Evolutionary conservation across 331 rosid species (phyloP).

Genomic region (Malus hybrid): DNA sequence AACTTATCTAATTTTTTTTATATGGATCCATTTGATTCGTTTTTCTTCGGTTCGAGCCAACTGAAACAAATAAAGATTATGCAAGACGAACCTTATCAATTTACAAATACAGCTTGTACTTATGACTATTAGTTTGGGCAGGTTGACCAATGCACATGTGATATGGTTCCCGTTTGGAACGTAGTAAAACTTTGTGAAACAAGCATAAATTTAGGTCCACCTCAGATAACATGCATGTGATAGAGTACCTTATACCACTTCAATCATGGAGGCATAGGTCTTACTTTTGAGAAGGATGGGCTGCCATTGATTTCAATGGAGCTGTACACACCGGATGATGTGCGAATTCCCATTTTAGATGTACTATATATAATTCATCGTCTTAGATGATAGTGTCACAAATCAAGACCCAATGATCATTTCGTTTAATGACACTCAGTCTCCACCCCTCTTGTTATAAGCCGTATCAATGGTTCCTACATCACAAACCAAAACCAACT

Average conservation of each 20-base stretch:
- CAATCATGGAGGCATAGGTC: neutral
- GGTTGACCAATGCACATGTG: slow-evolving; percentile 1
- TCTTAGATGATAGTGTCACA: neutral
- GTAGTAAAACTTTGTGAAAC: neutral
- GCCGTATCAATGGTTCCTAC: neutral
- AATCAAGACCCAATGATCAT: neutral
- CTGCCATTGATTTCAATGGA: neutral
- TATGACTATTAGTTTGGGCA: neutral
- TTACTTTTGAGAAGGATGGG: neutral
- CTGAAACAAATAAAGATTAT: no score
- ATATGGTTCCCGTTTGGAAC: neutral
- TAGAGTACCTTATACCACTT: neutral
- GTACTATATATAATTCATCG: neutral
- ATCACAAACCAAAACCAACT: neutral
- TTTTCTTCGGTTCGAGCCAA: no score
- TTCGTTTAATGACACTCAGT: no score
- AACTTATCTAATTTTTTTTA: no score
- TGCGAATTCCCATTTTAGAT: neutral
- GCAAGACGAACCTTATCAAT: neutral
- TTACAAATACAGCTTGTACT: neutral
- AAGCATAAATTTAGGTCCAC: slow-evolving; percentile 7
- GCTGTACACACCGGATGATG: neutral
- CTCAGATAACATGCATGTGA: slow-evolving; percentile 1
- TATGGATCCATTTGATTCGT: no score
- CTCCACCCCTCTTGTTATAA: no score